Conservation (phyloP, 1,284 basidiomycete species). For the Sporisorium reilianum region DNA sequence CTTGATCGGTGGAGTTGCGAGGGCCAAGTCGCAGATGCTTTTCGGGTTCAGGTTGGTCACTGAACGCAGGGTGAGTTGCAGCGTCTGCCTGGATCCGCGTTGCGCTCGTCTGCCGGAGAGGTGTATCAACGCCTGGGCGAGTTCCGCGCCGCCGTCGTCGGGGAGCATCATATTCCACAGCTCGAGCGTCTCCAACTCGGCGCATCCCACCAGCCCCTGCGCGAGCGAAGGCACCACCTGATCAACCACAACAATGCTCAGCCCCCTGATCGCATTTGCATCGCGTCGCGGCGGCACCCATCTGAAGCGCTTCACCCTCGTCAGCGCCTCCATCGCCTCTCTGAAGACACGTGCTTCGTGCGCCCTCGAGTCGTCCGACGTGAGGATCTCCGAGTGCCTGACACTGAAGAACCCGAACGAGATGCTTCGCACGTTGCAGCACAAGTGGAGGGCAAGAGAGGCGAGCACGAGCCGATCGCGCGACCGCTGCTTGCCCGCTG, state of each 20-base stretch:
- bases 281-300: conserved; percentile 39
- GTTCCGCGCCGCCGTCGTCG: conserved; percentile 10
- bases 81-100: background rate
- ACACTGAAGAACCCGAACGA: conserved; percentile 45
- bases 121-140: conserved; percentile 23
- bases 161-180: conserved; percentile 46
- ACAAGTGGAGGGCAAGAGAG: conserved; percentile 13
- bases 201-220: conserved; percentile 15
- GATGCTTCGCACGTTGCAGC: conserved; percentile 10
- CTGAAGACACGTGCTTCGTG: conserved; percentile 20
- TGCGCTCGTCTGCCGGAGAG: background rate
- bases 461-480: conserved; percentile 29
- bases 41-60: conserved; percentile 25
- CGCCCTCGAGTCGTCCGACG: conserved; percentile 11
- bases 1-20: conserved; percentile 19
- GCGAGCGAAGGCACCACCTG: conserved; percentile 28
- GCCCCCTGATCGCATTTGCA: conserved; percentile 26
- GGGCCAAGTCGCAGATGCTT: conserved; percentile 14
- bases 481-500: conserved; percentile 1
- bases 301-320: conserved; percentile 6
- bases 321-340: conserved; percentile 7
- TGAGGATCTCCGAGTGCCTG: conserved; percentile 34
- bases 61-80: conserved; percentile 23
- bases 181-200: conserved; percentile 19
- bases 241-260: conserved; percentile 45